Evolutionary conservation across 495 filamentous ascomycete genomes (phyloP).

Genomic region (Annulohypoxylon stygium): DNA sequence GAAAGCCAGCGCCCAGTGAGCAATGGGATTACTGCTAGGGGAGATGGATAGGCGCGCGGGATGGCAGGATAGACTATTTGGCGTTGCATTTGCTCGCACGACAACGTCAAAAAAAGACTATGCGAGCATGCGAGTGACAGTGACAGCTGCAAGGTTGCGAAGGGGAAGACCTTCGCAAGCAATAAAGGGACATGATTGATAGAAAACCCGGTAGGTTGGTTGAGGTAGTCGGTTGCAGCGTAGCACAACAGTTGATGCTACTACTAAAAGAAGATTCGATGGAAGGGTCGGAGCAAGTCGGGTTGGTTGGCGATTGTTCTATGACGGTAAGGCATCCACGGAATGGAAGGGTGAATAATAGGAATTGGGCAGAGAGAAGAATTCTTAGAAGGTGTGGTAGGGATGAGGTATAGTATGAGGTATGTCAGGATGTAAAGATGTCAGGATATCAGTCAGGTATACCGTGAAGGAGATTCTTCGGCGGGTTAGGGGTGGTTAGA

Average conservation of each 20-base stretch:
- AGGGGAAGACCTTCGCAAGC: conserved; percentile 14
- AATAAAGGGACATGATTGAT: conserved; percentile 20
- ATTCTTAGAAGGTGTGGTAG: conserved; percentile 22
- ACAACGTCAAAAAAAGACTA: not conserved
- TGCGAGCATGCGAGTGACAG: conserved; percentile 34
- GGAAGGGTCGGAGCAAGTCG: conserved; percentile 44
- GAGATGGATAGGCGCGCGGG: conserved; percentile 35
- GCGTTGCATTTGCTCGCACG: conserved; percentile 29
- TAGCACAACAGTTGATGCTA: conserved; percentile 33
- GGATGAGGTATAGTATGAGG: not conserved
- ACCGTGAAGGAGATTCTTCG: conserved; percentile 37
- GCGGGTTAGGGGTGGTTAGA: conserved; percentile 32
- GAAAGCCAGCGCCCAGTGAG: conserved; percentile 6
- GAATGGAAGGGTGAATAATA: conserved; percentile 21
- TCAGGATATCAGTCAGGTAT: not conserved
- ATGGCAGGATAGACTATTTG: conserved; percentile 20
- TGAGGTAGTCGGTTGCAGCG: conserved; percentile 38
- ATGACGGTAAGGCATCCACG: conserved; percentile 40
- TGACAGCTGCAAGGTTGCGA: conserved; percentile 37
- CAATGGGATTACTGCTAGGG: conserved; percentile 15
- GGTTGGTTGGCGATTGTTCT: conserved; percentile 29
- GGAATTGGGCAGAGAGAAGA: conserved; percentile 42
- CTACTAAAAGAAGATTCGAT: conserved; percentile 36
- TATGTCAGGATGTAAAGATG: not conserved
- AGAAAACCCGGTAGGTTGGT: conserved; percentile 44